Evolutionary conservation across 805 yeast genomes (phyloP), one percentile per base, ranked within the genome.

Genomic region (Starmerella vaccinii): DNA sequence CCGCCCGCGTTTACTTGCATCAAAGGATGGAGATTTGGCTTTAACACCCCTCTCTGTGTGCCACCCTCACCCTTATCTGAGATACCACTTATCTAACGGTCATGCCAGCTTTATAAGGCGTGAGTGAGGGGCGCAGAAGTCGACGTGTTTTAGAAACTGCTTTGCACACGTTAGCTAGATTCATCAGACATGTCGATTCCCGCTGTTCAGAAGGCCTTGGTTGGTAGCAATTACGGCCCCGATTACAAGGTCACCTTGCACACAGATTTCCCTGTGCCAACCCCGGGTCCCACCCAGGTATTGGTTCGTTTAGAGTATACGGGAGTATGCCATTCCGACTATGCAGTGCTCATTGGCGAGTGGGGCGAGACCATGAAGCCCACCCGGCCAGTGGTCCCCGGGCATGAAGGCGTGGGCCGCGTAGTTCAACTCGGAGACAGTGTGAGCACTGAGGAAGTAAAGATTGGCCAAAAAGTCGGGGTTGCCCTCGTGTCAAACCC

Each of bases 401-500:
- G 51, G 5, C 51, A 42, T 32, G 51, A 49, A 26, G 47, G 47
- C 6, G 51, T 49, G 6, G 51, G 51, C 16, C 35, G 47, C 5
- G 43, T 49, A 3, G 47, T 35, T 13, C 22, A 33, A 35, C 21
- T 42, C 12, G 47, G 51, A 15, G 6, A 12, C 15, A 18, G 19
- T 21, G 51, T 49, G 16, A 27, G n/a, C 2, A 15, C 45, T 1
- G 32, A 21, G 18, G 34, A 21, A 8, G 50, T 40, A 19, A 40
- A 23, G n/a, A 12, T 47, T 7, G 50, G 50, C 12, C 22, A 12
- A n/a, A 40, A 35, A 26, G 50, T 47, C 3, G 49, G 50, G 5
- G 44, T 47, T 30, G 44, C 50, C 3, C 29, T 26, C 2, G 27
- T 47, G 12, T 38, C 43, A 10, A 38, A 47, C 32, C 30, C 81